These are phyloP conservation scores for Pelargonium cotyledonis DNA, from an alignment of 441 rosid species.

Conservation along the genomic window DNA sequence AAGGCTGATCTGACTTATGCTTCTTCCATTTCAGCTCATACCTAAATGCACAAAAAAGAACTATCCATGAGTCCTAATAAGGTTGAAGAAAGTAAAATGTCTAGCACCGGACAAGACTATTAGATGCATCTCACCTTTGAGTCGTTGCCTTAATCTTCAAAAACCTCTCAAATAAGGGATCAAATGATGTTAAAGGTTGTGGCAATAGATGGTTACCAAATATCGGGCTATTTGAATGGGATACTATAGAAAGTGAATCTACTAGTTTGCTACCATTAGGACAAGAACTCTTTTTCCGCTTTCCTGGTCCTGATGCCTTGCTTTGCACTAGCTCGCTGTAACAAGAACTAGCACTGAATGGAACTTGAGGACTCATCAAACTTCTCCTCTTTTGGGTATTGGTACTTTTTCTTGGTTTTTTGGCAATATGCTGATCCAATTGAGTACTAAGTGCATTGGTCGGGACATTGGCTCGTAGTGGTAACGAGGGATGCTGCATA, in stretches of 20 bases:
- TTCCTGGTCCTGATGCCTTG: constrained; percentile 13
- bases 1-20: constrained; percentile 11
- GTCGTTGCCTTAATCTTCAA: constrained; percentile 15
- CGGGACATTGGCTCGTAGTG: background rate
- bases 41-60: constrained; percentile 16
- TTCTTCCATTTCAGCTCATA: constrained; percentile 15
- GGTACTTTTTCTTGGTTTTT: constrained; percentile 9
- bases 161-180: constrained; percentile 16
- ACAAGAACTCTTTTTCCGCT: constrained; percentile 10
- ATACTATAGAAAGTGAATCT: constrained; percentile 1
- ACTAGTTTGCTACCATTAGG: background rate
- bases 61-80: background rate
- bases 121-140: constrained; percentile 17
- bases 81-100: background rate
- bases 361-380: constrained; percentile 13
- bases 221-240: background rate
- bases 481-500: constrained; percentile 9
- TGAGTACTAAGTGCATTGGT: background rate
- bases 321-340: constrained; percentile 13
- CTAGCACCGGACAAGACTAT: background rate
- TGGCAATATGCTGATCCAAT: background rate
- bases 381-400: constrained; percentile 17
- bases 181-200: constrained; percentile 6
- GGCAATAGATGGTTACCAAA: background rate
- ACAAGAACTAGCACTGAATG: background rate